Evolutionary conservation across 495 filamentous ascomycete genomes (phyloP).

Genomic region (Viridothelium virens): DNA sequence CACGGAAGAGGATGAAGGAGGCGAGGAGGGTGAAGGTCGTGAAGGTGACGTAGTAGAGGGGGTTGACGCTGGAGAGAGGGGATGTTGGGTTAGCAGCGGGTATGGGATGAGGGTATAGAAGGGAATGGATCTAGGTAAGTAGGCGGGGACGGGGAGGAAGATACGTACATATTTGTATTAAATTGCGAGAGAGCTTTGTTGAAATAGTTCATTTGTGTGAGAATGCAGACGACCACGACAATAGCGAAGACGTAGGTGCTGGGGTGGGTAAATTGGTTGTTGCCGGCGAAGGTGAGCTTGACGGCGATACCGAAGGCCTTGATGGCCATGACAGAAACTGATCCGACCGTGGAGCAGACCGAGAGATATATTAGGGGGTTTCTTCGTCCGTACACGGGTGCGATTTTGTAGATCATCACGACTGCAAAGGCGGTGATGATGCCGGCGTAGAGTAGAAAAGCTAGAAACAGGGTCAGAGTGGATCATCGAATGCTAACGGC

Average conservation of each 20-base stretch:
- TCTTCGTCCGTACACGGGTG: slow-evolving; percentile 79
- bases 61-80: slow-evolving; percentile 70
- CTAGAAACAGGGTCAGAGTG: slow-evolving; percentile 42
- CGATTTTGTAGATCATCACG: slow-evolving; percentile 93
- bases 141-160: not conserved
- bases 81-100: slow-evolving; percentile 10
- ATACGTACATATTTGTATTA: slow-evolving; percentile 83
- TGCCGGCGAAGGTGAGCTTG: slow-evolving; percentile 80
- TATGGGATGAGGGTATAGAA: slow-evolving; percentile 6
- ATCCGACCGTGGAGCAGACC: slow-evolving; percentile 94
- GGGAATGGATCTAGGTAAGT: not conserved
- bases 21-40: slow-evolving; percentile 90
- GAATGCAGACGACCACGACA: slow-evolving; percentile 81
- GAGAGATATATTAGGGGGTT: slow-evolving; percentile 94
- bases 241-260: slow-evolving; percentile 97
- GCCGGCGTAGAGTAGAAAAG: slow-evolving; percentile 76
- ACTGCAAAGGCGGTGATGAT: slow-evolving; percentile 71
- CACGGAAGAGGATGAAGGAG: slow-evolving; percentile 93
- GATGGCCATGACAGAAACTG: slow-evolving; percentile 95
- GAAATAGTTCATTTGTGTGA: slow-evolving; percentile 99
- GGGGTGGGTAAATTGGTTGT: slow-evolving; percentile 89
- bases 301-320: slow-evolving; percentile 96
- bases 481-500: not conserved
- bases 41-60: slow-evolving; percentile 99
- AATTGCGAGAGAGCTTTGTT: slow-evolving; percentile 98